These are phyloP conservation scores for Lyophyllum semitale DNA, from an alignment of 768 basidiomycete genomes.

Conservation along the genomic window DNA sequence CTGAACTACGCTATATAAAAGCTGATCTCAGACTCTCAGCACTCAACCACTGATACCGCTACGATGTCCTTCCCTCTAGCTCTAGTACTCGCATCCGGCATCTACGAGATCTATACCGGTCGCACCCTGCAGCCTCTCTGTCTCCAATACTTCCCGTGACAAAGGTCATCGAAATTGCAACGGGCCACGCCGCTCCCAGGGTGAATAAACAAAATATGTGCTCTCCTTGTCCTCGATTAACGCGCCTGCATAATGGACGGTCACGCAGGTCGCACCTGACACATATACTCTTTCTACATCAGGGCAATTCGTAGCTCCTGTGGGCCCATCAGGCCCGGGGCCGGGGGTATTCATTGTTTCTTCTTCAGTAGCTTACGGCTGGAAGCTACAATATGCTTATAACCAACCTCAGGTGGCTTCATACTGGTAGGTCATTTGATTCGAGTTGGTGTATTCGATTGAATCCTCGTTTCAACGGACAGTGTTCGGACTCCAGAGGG, in stretches of 20 bases:
- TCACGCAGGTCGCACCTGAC: background rate
- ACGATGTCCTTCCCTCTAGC: too few species aligned
- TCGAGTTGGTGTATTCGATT: background rate
- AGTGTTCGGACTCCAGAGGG: too few species aligned
- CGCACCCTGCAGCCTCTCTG: background rate
- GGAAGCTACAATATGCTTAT: background rate
- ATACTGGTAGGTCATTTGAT: background rate
- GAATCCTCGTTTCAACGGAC: too few species aligned
- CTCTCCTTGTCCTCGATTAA: too few species aligned
- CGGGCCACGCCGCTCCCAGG: background rate
- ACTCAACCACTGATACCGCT: too few species aligned
- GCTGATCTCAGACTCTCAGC: too few species aligned
- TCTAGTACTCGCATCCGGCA: background rate
- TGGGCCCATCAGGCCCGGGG: too few species aligned
- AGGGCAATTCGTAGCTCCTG: background rate
- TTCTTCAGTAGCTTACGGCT: background rate
- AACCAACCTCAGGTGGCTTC: background rate
- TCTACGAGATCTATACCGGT: constrained; percentile 1
- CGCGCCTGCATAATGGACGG: background rate
- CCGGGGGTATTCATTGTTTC: background rate
- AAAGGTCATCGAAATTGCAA: background rate
- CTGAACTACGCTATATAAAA: too few species aligned
- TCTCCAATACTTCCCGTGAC: background rate
- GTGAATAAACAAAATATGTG: background rate
- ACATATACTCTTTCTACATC: background rate